Evolutionary conservation across 1,284 basidiomycete genomes (phyloP).

Genomic region (Pseudozyma thailandica): DNA sequence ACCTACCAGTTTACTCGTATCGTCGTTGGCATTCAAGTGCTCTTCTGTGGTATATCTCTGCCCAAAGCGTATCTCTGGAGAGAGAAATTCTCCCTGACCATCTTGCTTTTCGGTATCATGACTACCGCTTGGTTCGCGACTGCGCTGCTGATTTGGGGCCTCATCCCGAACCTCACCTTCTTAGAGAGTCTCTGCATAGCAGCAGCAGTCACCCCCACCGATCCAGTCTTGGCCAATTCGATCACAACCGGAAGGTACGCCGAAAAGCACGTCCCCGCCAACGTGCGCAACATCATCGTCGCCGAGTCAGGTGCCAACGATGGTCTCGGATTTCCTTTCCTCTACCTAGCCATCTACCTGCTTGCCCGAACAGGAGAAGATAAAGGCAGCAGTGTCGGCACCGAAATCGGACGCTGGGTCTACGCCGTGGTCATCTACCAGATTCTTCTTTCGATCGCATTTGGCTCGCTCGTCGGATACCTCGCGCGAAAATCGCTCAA

Average conservation of each 20-base stretch:
- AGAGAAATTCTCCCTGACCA: conserved; percentile 62
- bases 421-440: conserved; percentile 69
- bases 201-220: conserved; percentile 69
- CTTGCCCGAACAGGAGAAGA: conserved; percentile 55
- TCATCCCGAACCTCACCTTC: conserved; percentile 67
- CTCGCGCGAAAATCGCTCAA: conserved; percentile 69
- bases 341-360: conserved; percentile 68
- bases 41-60: conserved; percentile 69
- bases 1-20: conserved; percentile 69
- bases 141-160: conserved; percentile 66
- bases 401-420: conserved; percentile 68
- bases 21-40: conserved; percentile 66
- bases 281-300: conserved; percentile 68
- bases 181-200: conserved; percentile 68
- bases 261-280: conserved; percentile 68
- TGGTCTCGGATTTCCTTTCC: conserved; percentile 65
- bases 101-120: conserved; percentile 69
- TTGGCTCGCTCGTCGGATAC: conserved; percentile 68
- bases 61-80: conserved; percentile 66
- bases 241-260: conserved; percentile 69
- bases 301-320: conserved; percentile 70
- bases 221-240: conserved; percentile 68
- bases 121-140: conserved; percentile 69
- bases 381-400: conserved; percentile 52
- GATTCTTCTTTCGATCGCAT: conserved; percentile 66